Conservation (phyloP, 768 basidiomycete genomes). For the Pleurotus platypus region DNA sequence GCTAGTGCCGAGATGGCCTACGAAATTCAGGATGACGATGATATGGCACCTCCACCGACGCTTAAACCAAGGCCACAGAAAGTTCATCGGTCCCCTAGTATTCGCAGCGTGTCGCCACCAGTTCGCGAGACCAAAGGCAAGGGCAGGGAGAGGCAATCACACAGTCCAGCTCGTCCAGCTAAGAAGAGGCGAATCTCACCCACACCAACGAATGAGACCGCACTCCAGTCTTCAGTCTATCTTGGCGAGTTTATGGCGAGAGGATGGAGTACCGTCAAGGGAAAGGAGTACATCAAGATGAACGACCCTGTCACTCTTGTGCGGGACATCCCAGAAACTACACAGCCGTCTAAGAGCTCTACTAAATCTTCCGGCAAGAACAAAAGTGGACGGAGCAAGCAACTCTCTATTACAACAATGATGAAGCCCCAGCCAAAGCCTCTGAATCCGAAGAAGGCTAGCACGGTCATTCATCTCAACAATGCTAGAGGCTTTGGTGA, state of each 20-base stretch:
- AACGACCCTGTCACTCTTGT: conserved; percentile 60
- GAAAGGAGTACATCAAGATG: conserved; percentile 62
- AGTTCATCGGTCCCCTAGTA: conserved; percentile 34
- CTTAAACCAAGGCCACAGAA: conserved; percentile 15
- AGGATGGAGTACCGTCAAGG: conserved; percentile 78
- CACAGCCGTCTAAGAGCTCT: not conserved
- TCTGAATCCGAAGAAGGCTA: conserved; percentile 43
- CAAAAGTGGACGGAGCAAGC: conserved; percentile 37
- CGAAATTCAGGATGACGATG: conserved; percentile 11
- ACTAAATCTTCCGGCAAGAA: conserved; percentile 18
- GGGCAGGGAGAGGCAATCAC: not conserved
- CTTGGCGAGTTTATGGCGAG: conserved; percentile 70
- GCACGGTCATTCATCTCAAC: conserved; percentile 65
- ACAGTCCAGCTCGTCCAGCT: conserved; percentile 27
- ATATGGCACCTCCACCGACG: conserved; percentile 23
- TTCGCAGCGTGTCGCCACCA: conserved; percentile 32
- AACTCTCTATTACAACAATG: conserved; percentile 64
- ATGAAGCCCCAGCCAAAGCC: conserved; percentile 53
- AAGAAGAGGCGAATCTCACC: conserved; percentile 56
- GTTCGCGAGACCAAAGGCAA: conserved; percentile 7
- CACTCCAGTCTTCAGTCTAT: conserved; percentile 36
- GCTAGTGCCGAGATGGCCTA: not conserved
- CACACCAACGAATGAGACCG: conserved; percentile 15
- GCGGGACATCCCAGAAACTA: conserved; percentile 45
- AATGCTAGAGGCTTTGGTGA: conserved; percentile 65